Evolutionary conservation across 495 filamentous ascomycete species (phyloP).

Genomic region (Penicillium chermesinum): DNA sequence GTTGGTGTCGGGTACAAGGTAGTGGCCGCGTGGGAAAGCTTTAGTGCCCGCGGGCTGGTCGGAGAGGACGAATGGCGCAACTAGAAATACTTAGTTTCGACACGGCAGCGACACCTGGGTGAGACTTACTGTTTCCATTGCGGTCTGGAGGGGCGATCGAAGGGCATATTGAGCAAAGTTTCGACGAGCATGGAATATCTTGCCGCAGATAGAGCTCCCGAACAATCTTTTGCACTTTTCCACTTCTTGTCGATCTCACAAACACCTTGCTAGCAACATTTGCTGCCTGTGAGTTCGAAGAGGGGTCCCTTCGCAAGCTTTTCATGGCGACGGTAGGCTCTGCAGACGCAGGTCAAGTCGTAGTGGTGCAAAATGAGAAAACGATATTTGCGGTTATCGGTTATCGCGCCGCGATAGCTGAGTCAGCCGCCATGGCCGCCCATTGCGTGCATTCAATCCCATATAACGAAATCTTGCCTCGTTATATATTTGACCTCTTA

Average conservation of each 20-base stretch:
- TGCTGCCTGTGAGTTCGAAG: conserved; percentile 59
- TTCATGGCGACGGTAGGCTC: conserved; percentile 58
- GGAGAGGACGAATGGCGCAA: conserved; percentile 78
- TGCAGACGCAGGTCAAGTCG: conserved; percentile 8
- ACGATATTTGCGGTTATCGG: conserved; percentile 20
- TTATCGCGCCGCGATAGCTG: conserved; percentile 27
- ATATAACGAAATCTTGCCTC: neutral
- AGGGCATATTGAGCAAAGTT: conserved; percentile 72
- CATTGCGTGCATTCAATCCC: neutral
- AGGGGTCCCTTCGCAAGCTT: conserved; percentile 74
- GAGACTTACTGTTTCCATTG: conserved; percentile 58
- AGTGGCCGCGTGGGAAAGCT: conserved; percentile 79
- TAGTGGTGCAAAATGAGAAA: conserved; percentile 12
- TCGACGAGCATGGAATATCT: conserved; percentile 97
- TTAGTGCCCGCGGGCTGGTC: conserved; percentile 78
- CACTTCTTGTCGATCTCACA: conserved; percentile 84
- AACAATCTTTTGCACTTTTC: conserved; percentile 98
- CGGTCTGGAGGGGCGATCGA: conserved; percentile 68
- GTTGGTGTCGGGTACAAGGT: conserved; percentile 95
- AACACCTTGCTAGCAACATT: conserved; percentile 91
- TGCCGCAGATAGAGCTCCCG: conserved; percentile 90
- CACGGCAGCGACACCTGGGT: neutral
- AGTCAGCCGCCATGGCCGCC: conserved; percentile 11
- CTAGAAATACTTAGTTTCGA: conserved; percentile 35
- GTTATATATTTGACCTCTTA: neutral